Evolutionary conservation across 2,329 filamentous ascomycete species (phyloP).

Genomic region (Hymenoscyphus infarciens): DNA sequence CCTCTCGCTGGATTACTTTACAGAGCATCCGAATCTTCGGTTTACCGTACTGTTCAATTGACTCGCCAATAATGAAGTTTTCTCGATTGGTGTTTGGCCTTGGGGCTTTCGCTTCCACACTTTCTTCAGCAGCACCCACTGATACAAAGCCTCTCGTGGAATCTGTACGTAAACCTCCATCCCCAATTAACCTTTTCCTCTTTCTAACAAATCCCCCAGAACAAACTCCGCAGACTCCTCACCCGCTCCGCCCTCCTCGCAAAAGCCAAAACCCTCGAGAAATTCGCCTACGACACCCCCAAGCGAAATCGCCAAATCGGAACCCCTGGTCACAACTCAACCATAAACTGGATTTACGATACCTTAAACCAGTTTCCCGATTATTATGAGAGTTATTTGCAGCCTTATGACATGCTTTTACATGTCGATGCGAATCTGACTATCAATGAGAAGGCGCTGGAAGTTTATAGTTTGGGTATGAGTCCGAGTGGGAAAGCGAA

Average conservation of each 20-base stretch:
- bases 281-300: neutral
- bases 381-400: conserved; percentile 42
- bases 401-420: conserved; percentile 38
- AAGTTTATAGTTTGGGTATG: conserved; percentile 16
- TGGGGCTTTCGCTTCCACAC: neutral
- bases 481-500: conserved; percentile 15
- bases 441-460: conserved; percentile 8
- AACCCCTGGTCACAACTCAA: neutral
- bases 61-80: neutral
- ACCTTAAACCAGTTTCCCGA: conserved; percentile 31
- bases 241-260: neutral
- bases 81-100: neutral
- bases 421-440: conserved; percentile 15
- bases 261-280: neutral
- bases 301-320: neutral
- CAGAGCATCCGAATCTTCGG: neutral
- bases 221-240: neutral
- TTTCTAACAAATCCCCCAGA: neutral
- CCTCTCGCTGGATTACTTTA: neutral
- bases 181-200: neutral
- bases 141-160: neutral
- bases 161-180: neutral
- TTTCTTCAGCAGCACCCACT: neutral
- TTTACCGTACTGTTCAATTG: neutral
- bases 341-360: conserved; percentile 38